A percentile compares a stretch with the other conserved stretches of the same genome.
Evolutionary conservation across 2,329 filamentous ascomycete genomes (phyloP).

Genomic region (Botryotinia convoluta): DNA sequence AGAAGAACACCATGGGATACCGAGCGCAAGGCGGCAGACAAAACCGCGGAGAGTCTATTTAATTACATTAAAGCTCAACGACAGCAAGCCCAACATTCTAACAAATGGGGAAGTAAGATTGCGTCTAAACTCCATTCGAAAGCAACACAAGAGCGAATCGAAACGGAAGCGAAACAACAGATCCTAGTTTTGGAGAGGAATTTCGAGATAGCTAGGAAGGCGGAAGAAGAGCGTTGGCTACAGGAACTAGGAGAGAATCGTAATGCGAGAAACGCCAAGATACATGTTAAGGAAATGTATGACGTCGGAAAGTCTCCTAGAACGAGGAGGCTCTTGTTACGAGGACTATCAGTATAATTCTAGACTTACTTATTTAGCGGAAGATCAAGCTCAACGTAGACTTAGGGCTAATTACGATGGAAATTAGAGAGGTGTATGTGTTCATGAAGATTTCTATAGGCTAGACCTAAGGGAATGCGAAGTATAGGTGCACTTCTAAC

Average conservation of each 20-base stretch:
- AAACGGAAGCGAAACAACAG: background rate
- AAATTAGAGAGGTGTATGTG: no score
- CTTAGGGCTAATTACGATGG: background rate
- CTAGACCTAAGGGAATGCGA: background rate
- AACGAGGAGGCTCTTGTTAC: background rate
- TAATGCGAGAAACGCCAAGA: background rate
- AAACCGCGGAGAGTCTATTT: background rate
- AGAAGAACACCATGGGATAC: background rate
- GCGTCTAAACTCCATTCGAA: background rate
- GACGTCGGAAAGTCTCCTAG: background rate
- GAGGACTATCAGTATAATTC: background rate
- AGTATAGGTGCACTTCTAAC: background rate
- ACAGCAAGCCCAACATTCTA: background rate
- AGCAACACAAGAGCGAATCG: background rate
- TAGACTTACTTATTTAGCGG: background rate
- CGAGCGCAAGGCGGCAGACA: background rate
- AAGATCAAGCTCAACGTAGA: background rate
- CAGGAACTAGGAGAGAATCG: background rate
- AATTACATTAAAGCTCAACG: rapidly evolving
- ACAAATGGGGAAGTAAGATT: background rate
- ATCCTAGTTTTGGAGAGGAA: background rate
- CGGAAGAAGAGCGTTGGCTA: background rate
- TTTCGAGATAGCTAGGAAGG: background rate
- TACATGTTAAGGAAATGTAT: background rate
- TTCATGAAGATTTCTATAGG: background rate